These are phyloP conservation scores for Talaromyces sp. DNA, from an alignment of 2,329 filamentous ascomycete species.

Conservation along the genomic window DNA sequence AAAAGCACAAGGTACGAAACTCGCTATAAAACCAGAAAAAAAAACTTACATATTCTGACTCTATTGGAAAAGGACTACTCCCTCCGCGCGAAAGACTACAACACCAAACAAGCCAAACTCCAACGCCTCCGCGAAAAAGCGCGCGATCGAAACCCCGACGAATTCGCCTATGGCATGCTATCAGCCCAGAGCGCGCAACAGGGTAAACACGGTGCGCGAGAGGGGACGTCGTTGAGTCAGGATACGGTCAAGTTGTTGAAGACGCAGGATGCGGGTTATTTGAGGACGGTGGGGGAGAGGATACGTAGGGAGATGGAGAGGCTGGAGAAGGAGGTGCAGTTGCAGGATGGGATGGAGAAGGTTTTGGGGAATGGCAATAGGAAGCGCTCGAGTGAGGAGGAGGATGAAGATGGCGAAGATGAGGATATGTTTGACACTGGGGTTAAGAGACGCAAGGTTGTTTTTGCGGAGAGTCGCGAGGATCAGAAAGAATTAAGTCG, in stretches of 20 bases:
- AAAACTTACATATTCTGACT: not conserved
- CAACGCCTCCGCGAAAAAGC: conserved; percentile 60
- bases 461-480: conserved; percentile 42
- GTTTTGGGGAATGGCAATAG: conserved; percentile 22
- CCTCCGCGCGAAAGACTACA: conserved; percentile 64
- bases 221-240: conserved; percentile 48
- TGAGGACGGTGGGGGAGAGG: conserved; percentile 58
- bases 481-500: conserved; percentile 34
- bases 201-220: conserved; percentile 47
- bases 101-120: conserved; percentile 60
- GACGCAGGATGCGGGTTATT: conserved; percentile 64
- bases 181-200: conserved; percentile 44
- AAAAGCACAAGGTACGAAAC: conserved; percentile 97
- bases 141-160: conserved; percentile 62
- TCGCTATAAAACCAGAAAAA: too few species aligned
- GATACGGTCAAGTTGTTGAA: conserved; percentile 64
- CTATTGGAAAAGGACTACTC: conserved; percentile 56
- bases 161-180: conserved; percentile 67
- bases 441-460: conserved; percentile 29
- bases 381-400: conserved; percentile 22
- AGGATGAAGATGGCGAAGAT: conserved; percentile 28
- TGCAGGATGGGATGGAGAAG: conserved; percentile 42
- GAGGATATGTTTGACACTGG: conserved; percentile 24
- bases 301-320: conserved; percentile 55
- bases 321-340: conserved; percentile 45